Evolutionary conservation across 2,329 filamentous ascomycete genomes (phyloP).

Genomic region (Beauveria sp.): DNA sequence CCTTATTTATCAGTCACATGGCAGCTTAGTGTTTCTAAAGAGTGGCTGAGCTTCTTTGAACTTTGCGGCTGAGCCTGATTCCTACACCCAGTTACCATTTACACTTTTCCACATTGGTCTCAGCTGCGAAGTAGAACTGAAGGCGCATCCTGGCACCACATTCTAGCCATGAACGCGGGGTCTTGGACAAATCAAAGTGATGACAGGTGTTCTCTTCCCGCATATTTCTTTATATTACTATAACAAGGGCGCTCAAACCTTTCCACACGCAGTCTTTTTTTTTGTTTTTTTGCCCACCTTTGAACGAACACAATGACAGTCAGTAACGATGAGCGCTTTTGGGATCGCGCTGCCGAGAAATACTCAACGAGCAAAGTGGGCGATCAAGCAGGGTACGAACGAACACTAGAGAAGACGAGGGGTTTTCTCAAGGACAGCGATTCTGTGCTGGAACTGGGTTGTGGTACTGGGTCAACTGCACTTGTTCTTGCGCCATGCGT

Average conservation of each 20-base stretch:
- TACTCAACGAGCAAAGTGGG: constrained; percentile 12
- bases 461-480: constrained; percentile 15
- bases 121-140: not conserved
- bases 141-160: not conserved
- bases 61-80: not conserved
- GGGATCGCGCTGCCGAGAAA: constrained; percentile 11
- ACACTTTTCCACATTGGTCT: constrained; percentile 4
- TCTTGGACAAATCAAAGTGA: too few relatives aligned
- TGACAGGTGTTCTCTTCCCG: too few relatives aligned
- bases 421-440: constrained; percentile 11
- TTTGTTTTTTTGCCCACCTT: not conserved
- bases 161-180: not conserved
- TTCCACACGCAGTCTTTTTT: too few relatives aligned
- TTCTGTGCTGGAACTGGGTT: constrained; percentile 15
- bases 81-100: not conserved
- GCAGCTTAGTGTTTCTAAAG: too few relatives aligned
- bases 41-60: too few relatives aligned
- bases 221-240: not conserved
- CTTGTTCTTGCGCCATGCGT: constrained; percentile 12
- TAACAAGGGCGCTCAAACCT: not conserved
- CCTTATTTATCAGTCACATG: too few relatives aligned
- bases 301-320: not conserved
- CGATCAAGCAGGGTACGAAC: constrained; percentile 15
- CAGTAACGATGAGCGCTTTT: constrained; percentile 11
- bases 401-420: constrained; percentile 11